These are phyloP conservation scores for Fusarium solani-melongenae DNA, from an alignment of 2,329 filamentous ascomycete genomes.

Conservation along the genomic window DNA sequence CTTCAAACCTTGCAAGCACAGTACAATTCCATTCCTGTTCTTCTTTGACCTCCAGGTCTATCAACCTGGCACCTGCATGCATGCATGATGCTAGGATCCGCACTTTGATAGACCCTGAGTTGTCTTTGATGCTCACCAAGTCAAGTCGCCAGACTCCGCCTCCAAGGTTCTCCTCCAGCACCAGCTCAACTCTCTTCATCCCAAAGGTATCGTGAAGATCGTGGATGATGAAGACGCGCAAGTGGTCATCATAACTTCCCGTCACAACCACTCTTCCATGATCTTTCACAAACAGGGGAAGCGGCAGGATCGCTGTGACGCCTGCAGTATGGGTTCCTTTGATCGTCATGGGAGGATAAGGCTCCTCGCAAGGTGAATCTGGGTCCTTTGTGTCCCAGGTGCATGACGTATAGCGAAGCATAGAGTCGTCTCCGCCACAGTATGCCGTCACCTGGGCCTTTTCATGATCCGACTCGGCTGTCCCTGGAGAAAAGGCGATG, in stretches of 20 bases:
- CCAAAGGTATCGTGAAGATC: slow-evolving; percentile 55
- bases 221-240: slow-evolving; percentile 73
- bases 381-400: slow-evolving; percentile 25
- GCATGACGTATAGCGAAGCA: slow-evolving; percentile 61
- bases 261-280: slow-evolving; percentile 75
- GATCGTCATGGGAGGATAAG: slow-evolving; percentile 44
- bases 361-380: slow-evolving; percentile 27
- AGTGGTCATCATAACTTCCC: slow-evolving; percentile 89
- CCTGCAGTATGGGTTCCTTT: slow-evolving; percentile 78
- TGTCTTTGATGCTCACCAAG: slow-evolving; percentile 56
- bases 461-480: slow-evolving; percentile 12
- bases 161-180: slow-evolving; percentile 76
- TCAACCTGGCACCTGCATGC: slow-evolving; percentile 84
- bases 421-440: slow-evolving; percentile 82
- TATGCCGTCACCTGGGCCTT: slow-evolving; percentile 59
- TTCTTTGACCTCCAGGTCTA: slow-evolving; percentile 56
- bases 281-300: slow-evolving; percentile 57
- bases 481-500: slow-evolving; percentile 65
- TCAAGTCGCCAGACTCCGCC: slow-evolving; percentile 90
- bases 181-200: slow-evolving; percentile 58
- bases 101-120: slow-evolving; percentile 45
- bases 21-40: slow-evolving; percentile 67
- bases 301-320: slow-evolving; percentile 85
- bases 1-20: slow-evolving; percentile 78
- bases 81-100: slow-evolving; percentile 89